Conservation (phyloP, 306 rosid genomes). For the Alnus rubra region DNA sequence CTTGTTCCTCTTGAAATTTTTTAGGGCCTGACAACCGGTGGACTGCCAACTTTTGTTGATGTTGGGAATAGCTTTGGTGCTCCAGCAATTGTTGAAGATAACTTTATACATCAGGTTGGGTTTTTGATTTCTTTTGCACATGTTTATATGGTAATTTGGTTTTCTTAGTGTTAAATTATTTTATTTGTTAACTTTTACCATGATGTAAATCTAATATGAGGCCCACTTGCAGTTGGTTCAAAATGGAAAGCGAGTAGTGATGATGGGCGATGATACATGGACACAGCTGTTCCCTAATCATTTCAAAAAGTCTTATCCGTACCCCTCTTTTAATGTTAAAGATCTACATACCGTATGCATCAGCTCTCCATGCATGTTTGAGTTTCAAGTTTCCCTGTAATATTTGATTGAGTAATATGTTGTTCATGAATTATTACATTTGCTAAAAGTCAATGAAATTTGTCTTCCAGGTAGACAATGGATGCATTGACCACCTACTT, state of each 20-base stretch:
- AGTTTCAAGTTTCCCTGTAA: conserved; percentile 19
- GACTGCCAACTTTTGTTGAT: conserved; percentile 96
- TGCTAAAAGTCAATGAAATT: conserved; percentile 14
- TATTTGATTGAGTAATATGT: conserved; percentile 13
- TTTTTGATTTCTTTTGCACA: conserved; percentile 11
- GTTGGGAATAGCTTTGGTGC: conserved; percentile 99
- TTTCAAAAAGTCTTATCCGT: conserved; percentile 75
- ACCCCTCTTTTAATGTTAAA: conserved; percentile 93
- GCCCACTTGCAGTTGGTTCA: conserved; percentile 64
- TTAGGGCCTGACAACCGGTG: conserved; percentile 93
- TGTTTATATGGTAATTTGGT: conserved; percentile 7
- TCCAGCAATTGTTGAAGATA: conserved; percentile 84
- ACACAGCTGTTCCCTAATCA: conserved; percentile 86
- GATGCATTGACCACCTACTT: conserved; percentile 86
- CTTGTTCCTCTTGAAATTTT: conserved; percentile 14
- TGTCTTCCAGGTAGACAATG: conserved; percentile 79
- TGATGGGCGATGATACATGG: conserved; percentile 99
- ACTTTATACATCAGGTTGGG: conserved; percentile 65
- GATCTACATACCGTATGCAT: conserved; percentile 86
- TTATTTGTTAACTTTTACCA: conserved; percentile 6
- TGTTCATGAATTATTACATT: conserved; percentile 18
- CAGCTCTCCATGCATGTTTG: neutral
- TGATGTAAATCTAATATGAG: conserved; percentile 16
- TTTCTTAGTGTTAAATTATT: neutral
- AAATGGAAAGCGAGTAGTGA: conserved; percentile 85